A percentile compares a stretch with the other conserved stretches of the same genome.
These are phyloP conservation scores for Trichoderma semiorbis DNA, from an alignment of 2,329 filamentous ascomycete genomes.

Conservation along the genomic window DNA sequence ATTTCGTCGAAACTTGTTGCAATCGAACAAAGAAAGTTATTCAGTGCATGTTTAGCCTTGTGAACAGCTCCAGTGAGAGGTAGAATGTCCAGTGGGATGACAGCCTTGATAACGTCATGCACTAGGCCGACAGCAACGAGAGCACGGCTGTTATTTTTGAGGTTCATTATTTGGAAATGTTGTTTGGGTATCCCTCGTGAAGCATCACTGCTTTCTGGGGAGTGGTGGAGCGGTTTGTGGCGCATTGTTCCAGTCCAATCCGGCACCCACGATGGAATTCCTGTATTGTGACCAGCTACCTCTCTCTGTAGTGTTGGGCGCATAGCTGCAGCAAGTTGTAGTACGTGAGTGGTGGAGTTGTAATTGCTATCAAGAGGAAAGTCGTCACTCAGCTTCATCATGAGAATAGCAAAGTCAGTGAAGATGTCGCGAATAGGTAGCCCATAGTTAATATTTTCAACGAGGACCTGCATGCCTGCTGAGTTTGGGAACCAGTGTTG, in stretches of 20 bases:
- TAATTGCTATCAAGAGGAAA: not conserved
- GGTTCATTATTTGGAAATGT: not conserved
- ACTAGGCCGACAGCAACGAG: not conserved
- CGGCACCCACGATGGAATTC: not conserved
- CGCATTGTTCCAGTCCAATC: not conserved
- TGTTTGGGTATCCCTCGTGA: not conserved
- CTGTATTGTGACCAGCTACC: too few species aligned
- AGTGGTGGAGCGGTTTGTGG: not conserved
- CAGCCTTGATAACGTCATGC: not conserved
- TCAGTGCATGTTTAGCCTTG: not conserved
- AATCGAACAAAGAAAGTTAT: not conserved
- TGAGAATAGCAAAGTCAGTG: not conserved
- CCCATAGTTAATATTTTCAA: not conserved
- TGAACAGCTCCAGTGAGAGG: not conserved
- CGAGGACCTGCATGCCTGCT: not conserved
- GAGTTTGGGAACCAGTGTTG: not conserved
- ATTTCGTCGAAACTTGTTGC: not conserved
- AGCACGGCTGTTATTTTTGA: not conserved
- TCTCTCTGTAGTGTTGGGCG: not conserved
- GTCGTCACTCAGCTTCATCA: not conserved
- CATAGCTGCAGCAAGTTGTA: not conserved
- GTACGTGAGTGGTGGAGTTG: constrained; percentile 2
- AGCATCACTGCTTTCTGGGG: not conserved
- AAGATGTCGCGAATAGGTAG: not conserved
- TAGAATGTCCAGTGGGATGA: not conserved